Percentiles rank a stretch among this genome's conserved stretches.
Conservation (phyloP, 2,329 filamentous ascomycete genomes). For the Cucurbitaria berberidis region DNA sequence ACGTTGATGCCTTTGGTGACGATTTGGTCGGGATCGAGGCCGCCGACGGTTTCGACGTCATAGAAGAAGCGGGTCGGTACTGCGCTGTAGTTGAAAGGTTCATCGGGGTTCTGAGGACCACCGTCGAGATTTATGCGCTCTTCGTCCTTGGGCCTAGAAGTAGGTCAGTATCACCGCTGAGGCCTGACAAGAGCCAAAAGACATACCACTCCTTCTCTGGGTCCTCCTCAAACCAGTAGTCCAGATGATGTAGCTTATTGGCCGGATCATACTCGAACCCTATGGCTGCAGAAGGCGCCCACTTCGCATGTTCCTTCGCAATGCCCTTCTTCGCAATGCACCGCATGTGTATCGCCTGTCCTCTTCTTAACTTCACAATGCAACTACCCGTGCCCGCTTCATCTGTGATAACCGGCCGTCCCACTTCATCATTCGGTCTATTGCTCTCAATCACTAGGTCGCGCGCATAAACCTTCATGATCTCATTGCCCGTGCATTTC, state of each 20-base stretch:
- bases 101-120: constrained; percentile 76
- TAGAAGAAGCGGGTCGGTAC: constrained; percentile 87
- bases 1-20: constrained; percentile 87
- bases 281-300: constrained; percentile 89
- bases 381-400: constrained; percentile 80
- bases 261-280: constrained; percentile 98
- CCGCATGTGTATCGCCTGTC: constrained; percentile 86
- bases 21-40: constrained; percentile 86
- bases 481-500: constrained; percentile 81
- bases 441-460: constrained; percentile 78
- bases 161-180: not conserved
- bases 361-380: constrained; percentile 87
- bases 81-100: constrained; percentile 90
- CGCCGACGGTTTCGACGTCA: constrained; percentile 88
- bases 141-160: constrained; percentile 76
- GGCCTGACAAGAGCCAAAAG: not conserved
- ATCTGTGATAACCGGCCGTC: constrained; percentile 83
- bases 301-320: constrained; percentile 98
- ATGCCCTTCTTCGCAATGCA: constrained; percentile 99
- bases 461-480: constrained; percentile 92
- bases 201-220: constrained; percentile 83
- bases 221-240: constrained; percentile 94
- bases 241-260: constrained; percentile 90
- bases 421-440: constrained; percentile 75
- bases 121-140: constrained; percentile 80